Conservation (phyloP, 2,329 filamentous ascomycete species). For the Diaporthe sp. region DNA sequence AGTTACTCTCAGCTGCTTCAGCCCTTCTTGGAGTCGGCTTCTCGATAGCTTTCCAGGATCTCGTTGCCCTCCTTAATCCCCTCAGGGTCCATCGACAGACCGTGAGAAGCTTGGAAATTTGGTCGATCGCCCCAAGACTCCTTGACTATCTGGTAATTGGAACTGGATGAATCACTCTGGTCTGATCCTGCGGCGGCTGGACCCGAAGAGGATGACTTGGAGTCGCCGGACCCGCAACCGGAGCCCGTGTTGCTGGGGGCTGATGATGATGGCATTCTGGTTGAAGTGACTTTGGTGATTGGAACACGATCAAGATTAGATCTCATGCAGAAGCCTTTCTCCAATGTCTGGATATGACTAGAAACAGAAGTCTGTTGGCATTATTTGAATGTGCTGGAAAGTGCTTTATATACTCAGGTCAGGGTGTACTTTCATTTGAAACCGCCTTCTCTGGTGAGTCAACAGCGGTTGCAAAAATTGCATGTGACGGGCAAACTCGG, state of each 20-base stretch:
- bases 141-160: slow-evolving; percentile 30
- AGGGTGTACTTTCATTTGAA: no score
- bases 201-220: not conserved
- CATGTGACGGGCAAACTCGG: not conserved
- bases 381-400: not conserved
- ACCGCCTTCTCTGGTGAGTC: not conserved
- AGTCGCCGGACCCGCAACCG: not conserved
- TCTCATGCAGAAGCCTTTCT: not conserved
- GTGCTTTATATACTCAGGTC: not conserved
- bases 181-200: not conserved
- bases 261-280: not conserved
- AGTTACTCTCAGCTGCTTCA: not conserved
- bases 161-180: not conserved
- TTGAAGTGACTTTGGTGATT: not conserved
- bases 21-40: not conserved
- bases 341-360: no score
- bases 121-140: slow-evolving; percentile 10
- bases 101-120: slow-evolving; percentile 25
- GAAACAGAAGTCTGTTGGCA: not conserved
- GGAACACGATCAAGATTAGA: not conserved
- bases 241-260: not conserved
- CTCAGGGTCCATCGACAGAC: slow-evolving; percentile 26
- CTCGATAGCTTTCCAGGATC: slow-evolving; percentile 19
- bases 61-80: slow-evolving; percentile 26
- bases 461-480: not conserved